Evolutionary conservation across 192 early-diverging fungal species (phyloP), one percentile per base, ranked within the genome.

Genomic region (Gorgonomyces haynaldii): DNA sequence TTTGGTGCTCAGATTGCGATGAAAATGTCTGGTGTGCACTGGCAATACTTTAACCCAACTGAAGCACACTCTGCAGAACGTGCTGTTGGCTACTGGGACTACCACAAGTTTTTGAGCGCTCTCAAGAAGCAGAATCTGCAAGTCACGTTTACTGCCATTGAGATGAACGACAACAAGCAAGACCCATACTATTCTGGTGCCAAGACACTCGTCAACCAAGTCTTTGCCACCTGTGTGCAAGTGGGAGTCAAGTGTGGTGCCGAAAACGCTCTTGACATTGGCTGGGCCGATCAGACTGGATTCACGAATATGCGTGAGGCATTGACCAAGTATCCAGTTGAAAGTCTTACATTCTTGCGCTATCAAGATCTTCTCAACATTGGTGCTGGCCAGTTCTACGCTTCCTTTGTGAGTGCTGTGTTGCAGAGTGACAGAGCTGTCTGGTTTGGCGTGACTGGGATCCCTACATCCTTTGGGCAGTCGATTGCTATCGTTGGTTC

Each of bases 1-100:
- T 52, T 52, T 44, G 40, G 40, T 8, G 35, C 29, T 27, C 51
- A 20, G 5, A 4, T 52, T 9, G 17, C 39, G n/a, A 45, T 52
- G 39, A 52, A 52, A 19, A 52, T 52, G 12, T 20, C 51, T 45
- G 51, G 51, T 37, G 25, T 52, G 4, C 51, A 52, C 22, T 52
- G 51, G 51, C 41, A 38, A 41, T 52, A 52, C 39, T 52, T 44
- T 24, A 38, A 52, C 19, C 32, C 38, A n/a, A 13, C 5, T 4
- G 35, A 45, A 6, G 25, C 51, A 3, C 38, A 44, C 15, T 20
- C 41, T 45, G 51, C 51, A 13, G 51, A 52, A 38, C 19, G 39
- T 17, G 26, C 40, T 19, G 51, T 29, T 19, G 51, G 51, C 3
- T 52, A 52, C 51, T 52, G 51, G 51, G 37, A 52, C 30, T 52